Percentiles rank a stretch among this genome's conserved stretches.
These are phyloP conservation scores for Tetracladium marchalianum DNA, from an alignment of 495 filamentous ascomycete species.

Conservation along the genomic window DNA sequence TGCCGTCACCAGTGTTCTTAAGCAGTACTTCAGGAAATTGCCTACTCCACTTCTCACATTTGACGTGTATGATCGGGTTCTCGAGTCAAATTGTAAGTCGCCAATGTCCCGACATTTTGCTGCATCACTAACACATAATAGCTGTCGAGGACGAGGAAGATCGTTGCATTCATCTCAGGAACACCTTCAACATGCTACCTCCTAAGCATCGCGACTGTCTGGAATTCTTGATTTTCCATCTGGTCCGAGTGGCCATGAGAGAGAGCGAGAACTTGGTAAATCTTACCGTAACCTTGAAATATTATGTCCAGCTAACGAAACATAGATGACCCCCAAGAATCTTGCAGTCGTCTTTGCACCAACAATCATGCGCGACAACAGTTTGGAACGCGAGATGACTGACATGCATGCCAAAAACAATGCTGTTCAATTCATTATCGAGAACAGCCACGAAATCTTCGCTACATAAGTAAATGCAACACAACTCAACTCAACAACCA, in stretches of 20 bases:
- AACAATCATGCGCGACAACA: conserved; percentile 87
- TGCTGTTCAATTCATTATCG: conserved; percentile 82
- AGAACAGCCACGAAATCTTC: conserved; percentile 76
- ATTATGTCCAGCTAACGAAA: conserved; percentile 15
- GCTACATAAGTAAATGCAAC: conserved; percentile 3
- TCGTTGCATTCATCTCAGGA: conserved; percentile 57
- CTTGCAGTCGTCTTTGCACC: conserved; percentile 96
- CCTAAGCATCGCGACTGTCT: conserved; percentile 76
- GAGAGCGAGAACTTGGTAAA: conserved; percentile 63
- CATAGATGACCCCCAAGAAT: conserved; percentile 81
- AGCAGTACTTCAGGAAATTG: conserved; percentile 95
- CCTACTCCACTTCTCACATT: conserved; percentile 87
- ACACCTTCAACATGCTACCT: conserved; percentile 66
- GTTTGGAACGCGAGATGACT: conserved; percentile 85
- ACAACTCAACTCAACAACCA: too few relatives aligned
- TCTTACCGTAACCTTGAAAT: neutral
- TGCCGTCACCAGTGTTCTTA: conserved; percentile 88
- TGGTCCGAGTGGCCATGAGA: conserved; percentile 75
- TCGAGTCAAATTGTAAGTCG: conserved; percentile 62
- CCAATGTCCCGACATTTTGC: neutral
- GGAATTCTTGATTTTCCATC: conserved; percentile 89
- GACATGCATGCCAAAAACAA: conserved; percentile 90
- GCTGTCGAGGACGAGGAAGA: conserved; percentile 44
- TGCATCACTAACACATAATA: conserved; percentile 15
- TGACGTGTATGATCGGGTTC: conserved; percentile 80